Percentiles rank a stretch among this genome's conserved stretches.
Conservation (phyloP, 2,329 filamentous ascomycete species). For the Xylaria digitata region DNA sequence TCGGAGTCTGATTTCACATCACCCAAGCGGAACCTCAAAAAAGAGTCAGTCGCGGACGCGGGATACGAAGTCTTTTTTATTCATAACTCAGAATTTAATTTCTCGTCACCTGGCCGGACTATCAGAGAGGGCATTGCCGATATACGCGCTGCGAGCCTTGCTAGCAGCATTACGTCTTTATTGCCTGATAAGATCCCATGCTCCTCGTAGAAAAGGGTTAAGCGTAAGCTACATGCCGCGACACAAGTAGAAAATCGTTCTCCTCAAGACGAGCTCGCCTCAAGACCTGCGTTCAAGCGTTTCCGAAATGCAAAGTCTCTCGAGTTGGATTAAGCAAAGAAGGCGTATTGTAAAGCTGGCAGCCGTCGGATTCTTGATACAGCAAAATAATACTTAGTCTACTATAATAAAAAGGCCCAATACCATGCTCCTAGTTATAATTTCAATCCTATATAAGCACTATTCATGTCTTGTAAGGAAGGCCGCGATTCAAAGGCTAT, state of each 20-base stretch:
- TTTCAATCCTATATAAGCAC: not conserved
- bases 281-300: conserved; percentile 4
- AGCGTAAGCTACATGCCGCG: conserved; percentile 2
- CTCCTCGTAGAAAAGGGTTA: conserved; percentile 8
- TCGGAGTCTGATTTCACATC: not conserved
- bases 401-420: conserved; percentile 6
- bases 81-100: conserved; percentile 10
- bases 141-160: not conserved
- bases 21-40: not conserved
- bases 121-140: conserved; percentile 9
- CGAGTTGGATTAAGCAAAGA: not conserved
- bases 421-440: not conserved
- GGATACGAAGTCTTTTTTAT: conserved; percentile 6
- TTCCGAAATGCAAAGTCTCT: conserved; percentile 5
- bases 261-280: not conserved
- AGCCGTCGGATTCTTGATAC: conserved; percentile 4
- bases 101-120: conserved; percentile 2
- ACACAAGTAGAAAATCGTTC: conserved; percentile 5
- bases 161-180: conserved; percentile 10
- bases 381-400: conserved; percentile 12
- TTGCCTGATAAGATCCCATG: conserved; percentile 14
- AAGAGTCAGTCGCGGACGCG: not conserved
- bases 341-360: conserved; percentile 8
- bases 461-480: not conserved
- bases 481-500: not conserved